These are phyloP conservation scores for Moricandia moricandioides DNA, from an alignment of 345 rosid species.

Conservation along the genomic window DNA sequence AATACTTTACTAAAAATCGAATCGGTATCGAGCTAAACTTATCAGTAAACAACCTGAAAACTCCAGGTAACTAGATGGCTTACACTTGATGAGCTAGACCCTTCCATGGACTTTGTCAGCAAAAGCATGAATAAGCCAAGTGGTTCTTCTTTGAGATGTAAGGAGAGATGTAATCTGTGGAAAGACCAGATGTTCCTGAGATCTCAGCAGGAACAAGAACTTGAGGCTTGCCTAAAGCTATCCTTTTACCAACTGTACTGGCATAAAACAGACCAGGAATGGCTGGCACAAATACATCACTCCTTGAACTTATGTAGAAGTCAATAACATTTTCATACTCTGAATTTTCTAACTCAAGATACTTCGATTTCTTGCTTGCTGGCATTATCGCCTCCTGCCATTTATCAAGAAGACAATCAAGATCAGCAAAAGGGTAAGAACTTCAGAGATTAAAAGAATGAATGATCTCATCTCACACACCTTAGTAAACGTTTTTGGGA, in stretches of 20 bases:
- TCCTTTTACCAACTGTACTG: slow-evolving; percentile 88
- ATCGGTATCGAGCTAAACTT: slow-evolving; percentile 14
- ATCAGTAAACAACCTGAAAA: slow-evolving; percentile 5
- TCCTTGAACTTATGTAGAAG: slow-evolving; percentile 76
- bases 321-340: slow-evolving; percentile 87
- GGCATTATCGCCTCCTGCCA: slow-evolving; percentile 87
- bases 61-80: slow-evolving; percentile 18
- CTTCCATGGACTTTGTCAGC: slow-evolving; percentile 39
- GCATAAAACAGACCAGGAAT: slow-evolving; percentile 94
- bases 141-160: slow-evolving; percentile 89
- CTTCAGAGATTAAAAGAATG: background rate
- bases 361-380: slow-evolving; percentile 63
- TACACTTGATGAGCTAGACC: slow-evolving; percentile 26
- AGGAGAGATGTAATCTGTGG: slow-evolving; percentile 64
- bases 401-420: background rate
- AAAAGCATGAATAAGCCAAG: slow-evolving; percentile 87
- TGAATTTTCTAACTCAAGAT: slow-evolving; percentile 68
- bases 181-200: slow-evolving; percentile 50
- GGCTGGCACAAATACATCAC: slow-evolving; percentile 91
- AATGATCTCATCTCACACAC: slow-evolving; percentile 36
- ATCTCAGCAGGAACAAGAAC: slow-evolving; percentile 81
- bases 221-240: slow-evolving; percentile 79
- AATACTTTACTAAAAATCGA: slow-evolving; percentile 17
- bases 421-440: slow-evolving; percentile 1
- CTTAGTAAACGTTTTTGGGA: slow-evolving; percentile 90